Evolutionary conservation across 192 early-diverging fungal genomes (phyloP).

Genomic region (Coemansia sp.): DNA sequence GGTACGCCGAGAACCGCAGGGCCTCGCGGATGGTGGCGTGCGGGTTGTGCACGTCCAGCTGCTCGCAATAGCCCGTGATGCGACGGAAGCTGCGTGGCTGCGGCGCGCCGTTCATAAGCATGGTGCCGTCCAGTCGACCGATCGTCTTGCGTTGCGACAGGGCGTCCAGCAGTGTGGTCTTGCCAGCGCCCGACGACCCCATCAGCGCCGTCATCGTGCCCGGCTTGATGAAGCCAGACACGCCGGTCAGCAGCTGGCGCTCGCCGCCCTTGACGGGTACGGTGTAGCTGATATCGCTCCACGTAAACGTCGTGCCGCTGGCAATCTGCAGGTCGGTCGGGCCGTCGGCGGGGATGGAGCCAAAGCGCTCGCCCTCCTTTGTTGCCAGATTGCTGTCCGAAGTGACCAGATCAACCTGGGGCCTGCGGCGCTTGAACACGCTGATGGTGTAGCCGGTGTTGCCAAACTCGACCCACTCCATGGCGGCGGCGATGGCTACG

Average conservation of each 20-base stretch:
- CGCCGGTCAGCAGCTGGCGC: slow-evolving; percentile 58
- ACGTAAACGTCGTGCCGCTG: slow-evolving; percentile 60
- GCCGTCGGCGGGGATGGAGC: slow-evolving; percentile 9
- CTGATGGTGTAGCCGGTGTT: slow-evolving; percentile 55
- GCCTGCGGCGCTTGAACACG: slow-evolving; percentile 50
- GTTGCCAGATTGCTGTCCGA: slow-evolving; percentile 13
- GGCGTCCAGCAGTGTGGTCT: slow-evolving; percentile 74
- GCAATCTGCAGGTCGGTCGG: slow-evolving; percentile 51
- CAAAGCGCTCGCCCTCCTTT: slow-evolving; percentile 12
- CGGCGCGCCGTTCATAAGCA: slow-evolving; percentile 64
- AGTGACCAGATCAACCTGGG: slow-evolving; percentile 17
- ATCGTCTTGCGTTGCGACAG: slow-evolving; percentile 77
- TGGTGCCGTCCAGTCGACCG: slow-evolving; percentile 59
- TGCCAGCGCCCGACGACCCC: slow-evolving; percentile 66
- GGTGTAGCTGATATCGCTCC: slow-evolving; percentile 62
- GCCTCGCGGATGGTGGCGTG: slow-evolving; percentile 67
- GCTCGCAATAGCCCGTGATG: slow-evolving; percentile 79
- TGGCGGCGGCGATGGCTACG: slow-evolving; percentile 30
- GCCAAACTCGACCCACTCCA: slow-evolving; percentile 65
- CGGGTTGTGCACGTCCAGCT: slow-evolving; percentile 78
- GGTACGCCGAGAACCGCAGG: slow-evolving; percentile 60
- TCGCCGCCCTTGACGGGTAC: slow-evolving; percentile 55
- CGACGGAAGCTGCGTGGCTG: slow-evolving; percentile 62
- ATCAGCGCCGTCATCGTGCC: slow-evolving; percentile 82
- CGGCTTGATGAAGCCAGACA: slow-evolving; percentile 70